Base-by-base conservation (phyloP, 257 asterid species). In the Petunia secreta region DNA sequence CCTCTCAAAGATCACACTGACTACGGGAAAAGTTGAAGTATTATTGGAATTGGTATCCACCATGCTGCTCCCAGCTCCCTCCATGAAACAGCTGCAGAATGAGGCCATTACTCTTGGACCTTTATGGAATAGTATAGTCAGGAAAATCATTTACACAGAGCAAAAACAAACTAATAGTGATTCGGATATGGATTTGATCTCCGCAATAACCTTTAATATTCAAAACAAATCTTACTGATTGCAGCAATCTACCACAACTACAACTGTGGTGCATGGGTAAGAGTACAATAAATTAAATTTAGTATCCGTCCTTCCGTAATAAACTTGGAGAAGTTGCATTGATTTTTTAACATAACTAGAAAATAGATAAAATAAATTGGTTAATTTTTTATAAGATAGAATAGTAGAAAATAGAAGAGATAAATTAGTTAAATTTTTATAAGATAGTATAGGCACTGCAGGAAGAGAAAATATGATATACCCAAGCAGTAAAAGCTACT, bases 81-180 rank as follows among this genome's bases (percentile, higher is more conserved):
- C 90, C 90, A 85, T 79, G 82, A 73, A 84, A 84, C 87, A 87
- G 54, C 87, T 85, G 87, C 84, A 89, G 87, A 95, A 87, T 82
- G 81, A 79, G 60, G 88, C 89, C 74, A 91, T 82, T 79, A 88
- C 87, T 86, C 87, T 91, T 80, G 99, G 99, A 86, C 97, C 98
- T 95, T 81, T 15, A 82, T 63, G 81, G 63, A 85, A 71, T 79
- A 75, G 57, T 77, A 80, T 63, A 82, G 82, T 81, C 63, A 58
- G 76, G 39, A 68, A 14, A 75, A 50, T 43, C 71, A 55, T 82
- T 77, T 11, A 59, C 15, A 58, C 48, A 68, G 8, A 64, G 46
- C 63, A 73, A 55, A 73, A 73, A 34, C 46, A 71, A 50, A 71
- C 77, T 71, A 44, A 14, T 46, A 46, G 77, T 71, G 34, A 71